phyloP scores from a whole-genome alignment of 2,329 filamentous ascomycete species.

The Purpureocillium lavendulum region DNA sequence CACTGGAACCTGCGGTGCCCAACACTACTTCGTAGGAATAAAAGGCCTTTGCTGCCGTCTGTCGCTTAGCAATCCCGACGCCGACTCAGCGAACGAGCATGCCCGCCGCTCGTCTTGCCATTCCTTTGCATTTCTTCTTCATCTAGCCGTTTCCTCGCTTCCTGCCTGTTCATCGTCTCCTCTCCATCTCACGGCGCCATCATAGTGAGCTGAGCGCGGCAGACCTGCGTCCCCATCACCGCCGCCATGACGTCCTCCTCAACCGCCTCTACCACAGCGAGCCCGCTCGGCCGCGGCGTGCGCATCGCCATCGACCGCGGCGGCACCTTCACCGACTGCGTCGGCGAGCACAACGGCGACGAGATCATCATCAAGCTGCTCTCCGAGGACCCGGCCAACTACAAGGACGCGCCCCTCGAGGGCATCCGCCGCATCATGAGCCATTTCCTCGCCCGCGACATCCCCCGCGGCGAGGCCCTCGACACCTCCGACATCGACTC shows the following conservation, averaged over 20 bases:
- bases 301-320: conserved; percentile 26
- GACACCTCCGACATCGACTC: conserved; percentile 41
- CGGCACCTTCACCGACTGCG: conserved; percentile 61
- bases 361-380: conserved; percentile 65
- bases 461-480: conserved; percentile 24
- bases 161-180: no score
- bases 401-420: conserved; percentile 65
- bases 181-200: no score
- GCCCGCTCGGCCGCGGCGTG: conserved; percentile 7
- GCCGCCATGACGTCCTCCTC: not conserved
- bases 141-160: no score
- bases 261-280: not conserved
- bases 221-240: no score
- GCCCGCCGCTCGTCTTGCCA: no score
- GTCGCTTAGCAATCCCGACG: no score
- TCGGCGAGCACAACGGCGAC: conserved; percentile 55
- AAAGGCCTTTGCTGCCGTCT: no score
- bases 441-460: conserved; percentile 19
- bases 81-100: no score
- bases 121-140: no score
- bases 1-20: no score
- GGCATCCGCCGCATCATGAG: conserved; percentile 49
- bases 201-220: no score
- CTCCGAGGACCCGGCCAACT: conserved; percentile 64
- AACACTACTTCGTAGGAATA: no score